Conservation (phyloP, 257 asterid genomes). For the Datura wrightii region DNA sequence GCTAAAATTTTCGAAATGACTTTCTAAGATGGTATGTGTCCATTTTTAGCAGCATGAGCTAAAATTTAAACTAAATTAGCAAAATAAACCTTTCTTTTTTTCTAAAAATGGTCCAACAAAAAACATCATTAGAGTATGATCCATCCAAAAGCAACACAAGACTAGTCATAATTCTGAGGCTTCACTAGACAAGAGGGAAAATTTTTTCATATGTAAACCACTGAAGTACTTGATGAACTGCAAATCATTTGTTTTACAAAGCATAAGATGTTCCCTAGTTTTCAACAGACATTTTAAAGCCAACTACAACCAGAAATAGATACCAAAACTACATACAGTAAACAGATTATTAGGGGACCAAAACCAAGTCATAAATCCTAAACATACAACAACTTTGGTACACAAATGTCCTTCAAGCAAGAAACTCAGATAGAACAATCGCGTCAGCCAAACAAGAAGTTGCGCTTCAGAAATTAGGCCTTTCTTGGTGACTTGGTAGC, state of each 20-base stretch:
- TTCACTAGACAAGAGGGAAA: background rate
- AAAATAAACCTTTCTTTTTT: too few species aligned
- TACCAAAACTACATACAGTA: background rate
- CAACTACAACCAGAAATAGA: background rate
- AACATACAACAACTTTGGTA: background rate
- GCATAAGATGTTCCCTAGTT: background rate
- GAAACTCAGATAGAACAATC: background rate
- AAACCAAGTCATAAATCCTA: background rate
- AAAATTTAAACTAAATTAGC: too few species aligned
- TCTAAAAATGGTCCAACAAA: too few species aligned
- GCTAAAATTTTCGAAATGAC: too few species aligned
- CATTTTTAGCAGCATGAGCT: too few species aligned
- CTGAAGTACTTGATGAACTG: background rate
- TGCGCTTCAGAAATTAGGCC: slow-evolving; percentile 28
- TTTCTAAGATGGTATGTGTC: too few species aligned
- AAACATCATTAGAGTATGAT: too few species aligned
- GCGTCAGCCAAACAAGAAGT: background rate
- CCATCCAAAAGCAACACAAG: too few species aligned
- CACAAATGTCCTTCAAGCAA: background rate
- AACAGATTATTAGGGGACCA: background rate
- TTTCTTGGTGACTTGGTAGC: slow-evolving; percentile 67
- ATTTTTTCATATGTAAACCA: background rate
- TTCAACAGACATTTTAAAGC: background rate
- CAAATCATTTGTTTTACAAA: slow-evolving; percentile 13
- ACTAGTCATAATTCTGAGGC: background rate